Base-by-base conservation (phyloP, 768 basidiomycete species). In the Boletellus ananas region DNA sequence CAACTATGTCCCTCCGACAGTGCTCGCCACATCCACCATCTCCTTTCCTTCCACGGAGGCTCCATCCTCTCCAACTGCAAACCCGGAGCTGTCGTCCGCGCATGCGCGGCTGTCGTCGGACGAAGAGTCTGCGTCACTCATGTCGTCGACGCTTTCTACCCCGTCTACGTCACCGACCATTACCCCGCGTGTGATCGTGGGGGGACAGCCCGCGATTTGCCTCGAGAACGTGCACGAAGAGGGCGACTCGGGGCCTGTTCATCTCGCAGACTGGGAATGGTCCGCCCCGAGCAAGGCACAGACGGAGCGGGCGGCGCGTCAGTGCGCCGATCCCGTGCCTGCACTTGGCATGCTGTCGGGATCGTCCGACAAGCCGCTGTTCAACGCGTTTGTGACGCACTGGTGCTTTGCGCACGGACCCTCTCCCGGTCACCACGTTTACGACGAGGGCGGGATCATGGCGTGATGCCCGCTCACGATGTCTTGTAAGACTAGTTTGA, bases 381-480 rank as follows among this genome's bases (percentile, higher is more conserved):
- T 84, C 58, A 75, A 84, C 46, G 80, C 81, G 21, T 80, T 85
- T 51, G 77, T 85, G 43, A 59, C 70, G 47, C 78, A 83, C 61
- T 86, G 84, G 84, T 85, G 84, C 63, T 86, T 86, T 64, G 82
- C 81, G 8, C 74, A 77, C 56, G 73, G 41, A 45, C 64, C 64
- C 61, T 71, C 58, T 46, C 72, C 47, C 48, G 50, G 38, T 6
- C 51, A 53, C 36, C 20, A 43, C 21, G 16, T 14, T 2, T 62
- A 59, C 45, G 43, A 45, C 10, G 50, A 48, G 5, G 49, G 46
- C 4, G 59, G 45, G 11, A 57, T 68, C 37, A 47, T 66, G 23
- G n/a, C n/a, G n/a, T n/a, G n/a, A n/a, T n/a, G n/a, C n/a, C n/a
- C n/a, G n/a, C n/a, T n/a, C n/a, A n/a, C n/a, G n/a, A n/a, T n/a